phyloP scores from a whole-genome alignment of 352 stramenopile genomes.

The Detonula confervacea region DNA sequence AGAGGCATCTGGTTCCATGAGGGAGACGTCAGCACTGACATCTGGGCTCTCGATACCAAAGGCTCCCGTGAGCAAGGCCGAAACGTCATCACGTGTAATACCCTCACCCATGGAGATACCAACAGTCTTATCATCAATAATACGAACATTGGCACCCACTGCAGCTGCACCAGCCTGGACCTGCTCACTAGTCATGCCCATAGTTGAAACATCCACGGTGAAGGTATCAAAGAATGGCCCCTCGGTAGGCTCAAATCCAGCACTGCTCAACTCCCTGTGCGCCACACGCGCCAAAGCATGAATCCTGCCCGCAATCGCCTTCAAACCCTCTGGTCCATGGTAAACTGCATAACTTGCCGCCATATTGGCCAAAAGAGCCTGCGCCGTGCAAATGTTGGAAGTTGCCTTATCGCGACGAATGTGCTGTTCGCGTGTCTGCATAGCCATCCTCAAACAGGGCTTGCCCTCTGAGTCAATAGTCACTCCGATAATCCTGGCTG shows the following conservation, averaged over 20 bases:
- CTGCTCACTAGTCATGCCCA: slow-evolving; percentile 86
- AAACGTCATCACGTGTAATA: slow-evolving; percentile 91
- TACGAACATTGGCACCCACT: slow-evolving; percentile 81
- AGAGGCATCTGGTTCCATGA: slow-evolving; percentile 70
- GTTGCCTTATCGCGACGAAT: slow-evolving; percentile 99
- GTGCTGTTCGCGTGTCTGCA: slow-evolving; percentile 98
- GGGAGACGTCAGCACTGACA: slow-evolving; percentile 71
- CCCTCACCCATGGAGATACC: slow-evolving; percentile 97
- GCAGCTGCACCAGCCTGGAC: slow-evolving; percentile 82
- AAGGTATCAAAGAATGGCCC: slow-evolving; percentile 97
- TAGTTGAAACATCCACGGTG: slow-evolving; percentile 89
- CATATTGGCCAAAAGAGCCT: slow-evolving; percentile 99
- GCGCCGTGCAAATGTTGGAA: slow-evolving; percentile 99
- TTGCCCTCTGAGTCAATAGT: slow-evolving; percentile 96
- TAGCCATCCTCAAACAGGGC: slow-evolving; percentile 96
- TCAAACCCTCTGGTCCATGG: slow-evolving; percentile 96
- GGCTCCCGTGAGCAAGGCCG: slow-evolving; percentile 87
- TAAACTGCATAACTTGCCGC: slow-evolving; percentile 97
- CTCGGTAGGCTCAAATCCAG: slow-evolving; percentile 87
- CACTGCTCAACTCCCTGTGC: slow-evolving; percentile 86
- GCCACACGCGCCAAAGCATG: slow-evolving; percentile 92
- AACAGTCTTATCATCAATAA: slow-evolving; percentile 88
- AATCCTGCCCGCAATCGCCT: slow-evolving; percentile 91
- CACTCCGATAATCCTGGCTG: slow-evolving; percentile 98
- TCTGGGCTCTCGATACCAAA: slow-evolving; percentile 82